These are phyloP conservation scores for Alternaria panax DNA, from an alignment of 2,329 filamentous ascomycete genomes.

Conservation along the genomic window DNA sequence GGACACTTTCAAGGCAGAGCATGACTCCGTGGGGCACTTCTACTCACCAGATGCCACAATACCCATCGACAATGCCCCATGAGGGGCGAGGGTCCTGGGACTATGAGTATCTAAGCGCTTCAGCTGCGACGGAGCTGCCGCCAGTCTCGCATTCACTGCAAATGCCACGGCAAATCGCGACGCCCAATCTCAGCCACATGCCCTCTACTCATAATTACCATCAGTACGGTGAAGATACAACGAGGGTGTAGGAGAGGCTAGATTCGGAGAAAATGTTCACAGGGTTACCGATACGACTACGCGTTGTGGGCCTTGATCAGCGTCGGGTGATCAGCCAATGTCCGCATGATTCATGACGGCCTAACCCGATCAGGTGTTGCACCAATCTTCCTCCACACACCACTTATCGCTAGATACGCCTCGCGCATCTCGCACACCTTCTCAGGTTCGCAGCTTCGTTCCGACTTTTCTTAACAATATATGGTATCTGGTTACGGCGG, in stretches of 20 bases:
- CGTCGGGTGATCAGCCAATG: constrained; percentile 45
- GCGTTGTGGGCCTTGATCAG: constrained; percentile 34
- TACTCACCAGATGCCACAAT: constrained; percentile 45
- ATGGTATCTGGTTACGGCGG: constrained; percentile 13
- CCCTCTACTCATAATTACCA: constrained; percentile 43
- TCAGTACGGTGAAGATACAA: constrained; percentile 48
- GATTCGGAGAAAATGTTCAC: constrained; percentile 11
- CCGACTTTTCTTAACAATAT: constrained; percentile 14
- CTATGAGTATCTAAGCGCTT: constrained; percentile 44
- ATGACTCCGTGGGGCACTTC: constrained; percentile 47
- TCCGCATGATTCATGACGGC: constrained; percentile 36
- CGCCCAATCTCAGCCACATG: constrained; percentile 40
- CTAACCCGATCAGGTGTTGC: constrained; percentile 35
- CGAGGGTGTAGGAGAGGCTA: constrained; percentile 40
- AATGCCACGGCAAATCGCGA: constrained; percentile 44
- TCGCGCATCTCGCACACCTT: constrained; percentile 28
- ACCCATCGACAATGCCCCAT: constrained; percentile 39
- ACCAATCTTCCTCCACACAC: constrained; percentile 38
- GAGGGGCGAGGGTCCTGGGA: constrained; percentile 47
- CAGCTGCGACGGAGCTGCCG: constrained; percentile 35
- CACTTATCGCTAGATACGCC: constrained; percentile 34
- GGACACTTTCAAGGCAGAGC: constrained; percentile 41
- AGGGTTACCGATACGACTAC: constrained; percentile 24
- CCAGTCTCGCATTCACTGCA: constrained; percentile 42
- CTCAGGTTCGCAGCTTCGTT: constrained; percentile 14